These are phyloP conservation scores for Corchorus olitorius DNA, from an alignment of 345 rosid species.

Conservation along the genomic window DNA sequence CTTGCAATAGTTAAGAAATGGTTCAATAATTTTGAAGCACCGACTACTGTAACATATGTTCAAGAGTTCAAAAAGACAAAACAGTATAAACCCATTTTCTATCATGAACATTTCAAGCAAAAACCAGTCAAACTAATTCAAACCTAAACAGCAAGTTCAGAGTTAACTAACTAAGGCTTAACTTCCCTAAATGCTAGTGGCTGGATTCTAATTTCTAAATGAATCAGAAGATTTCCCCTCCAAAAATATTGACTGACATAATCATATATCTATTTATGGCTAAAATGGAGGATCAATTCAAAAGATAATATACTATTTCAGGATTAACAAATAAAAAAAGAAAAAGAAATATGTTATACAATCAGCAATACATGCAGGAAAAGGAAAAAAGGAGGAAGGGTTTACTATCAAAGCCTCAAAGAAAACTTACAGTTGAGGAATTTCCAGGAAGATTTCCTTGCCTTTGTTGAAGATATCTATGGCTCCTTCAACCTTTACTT, in stretches of 20 bases:
- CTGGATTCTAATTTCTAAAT: neutral
- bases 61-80: neutral
- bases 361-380: neutral
- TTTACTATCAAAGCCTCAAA: neutral
- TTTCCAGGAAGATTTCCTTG: neutral
- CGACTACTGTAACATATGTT: neutral
- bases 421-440: neutral
- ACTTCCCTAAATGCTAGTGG: neutral
- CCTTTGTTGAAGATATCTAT: neutral
- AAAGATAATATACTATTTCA: neutral
- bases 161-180: neutral
- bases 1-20: neutral
- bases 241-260: neutral
- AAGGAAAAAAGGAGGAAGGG: neutral
- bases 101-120: neutral
- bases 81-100: neutral
- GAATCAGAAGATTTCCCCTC: neutral
- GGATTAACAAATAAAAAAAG: neutral
- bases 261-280: neutral
- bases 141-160: neutral
- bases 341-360: neutral
- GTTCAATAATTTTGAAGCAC: neutral
- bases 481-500: neutral
- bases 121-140: neutral
- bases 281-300: neutral